These are phyloP conservation scores for Ogataea kodamae DNA, from an alignment of 805 yeast genomes.

Conservation along the genomic window DNA sequence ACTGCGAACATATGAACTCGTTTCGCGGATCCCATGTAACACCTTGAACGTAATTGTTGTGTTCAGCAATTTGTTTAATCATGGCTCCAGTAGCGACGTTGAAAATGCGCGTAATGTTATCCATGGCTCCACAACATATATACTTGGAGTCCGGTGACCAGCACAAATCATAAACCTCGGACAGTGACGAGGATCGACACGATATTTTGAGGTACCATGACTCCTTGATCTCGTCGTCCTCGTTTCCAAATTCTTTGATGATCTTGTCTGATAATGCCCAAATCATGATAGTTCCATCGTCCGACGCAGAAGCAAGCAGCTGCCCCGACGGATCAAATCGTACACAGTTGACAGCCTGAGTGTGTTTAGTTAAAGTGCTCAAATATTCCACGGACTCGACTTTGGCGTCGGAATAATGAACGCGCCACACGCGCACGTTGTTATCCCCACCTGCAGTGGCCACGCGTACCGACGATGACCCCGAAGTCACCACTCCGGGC, in stretches of 20 bases:
- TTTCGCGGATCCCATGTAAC: conserved; percentile 91
- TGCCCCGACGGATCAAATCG: conserved; percentile 72
- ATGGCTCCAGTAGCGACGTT: conserved; percentile 54
- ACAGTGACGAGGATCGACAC: conserved; percentile 45
- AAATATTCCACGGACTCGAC: conserved; percentile 59
- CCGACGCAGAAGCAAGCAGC: conserved; percentile 85
- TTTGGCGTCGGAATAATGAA: conserved; percentile 23
- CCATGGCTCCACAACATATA: conserved; percentile 89
- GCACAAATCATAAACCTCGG: conserved; percentile 84
- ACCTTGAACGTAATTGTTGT: conserved; percentile 91
- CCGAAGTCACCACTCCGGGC: conserved; percentile 30
- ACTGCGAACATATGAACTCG: conserved; percentile 76
- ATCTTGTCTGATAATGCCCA: conserved; percentile 65
- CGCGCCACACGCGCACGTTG: conserved; percentile 57
- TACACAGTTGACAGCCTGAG: conserved; percentile 91
- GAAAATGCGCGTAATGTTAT: conserved; percentile 72
- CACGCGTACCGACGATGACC: conserved; percentile 41
- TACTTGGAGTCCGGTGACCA: conserved; percentile 87
- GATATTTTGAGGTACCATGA: conserved; percentile 67
- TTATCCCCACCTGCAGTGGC: conserved; percentile 96
- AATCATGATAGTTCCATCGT: conserved; percentile 82
- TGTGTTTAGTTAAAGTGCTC: conserved; percentile 80
- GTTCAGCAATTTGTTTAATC: conserved; percentile 62
- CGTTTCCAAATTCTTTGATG: conserved; percentile 58
- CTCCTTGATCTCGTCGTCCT: conserved; percentile 58